Evolutionary conservation across 2,329 filamentous ascomycete genomes (phyloP).

Genomic region (Penicillium digitatum): DNA sequence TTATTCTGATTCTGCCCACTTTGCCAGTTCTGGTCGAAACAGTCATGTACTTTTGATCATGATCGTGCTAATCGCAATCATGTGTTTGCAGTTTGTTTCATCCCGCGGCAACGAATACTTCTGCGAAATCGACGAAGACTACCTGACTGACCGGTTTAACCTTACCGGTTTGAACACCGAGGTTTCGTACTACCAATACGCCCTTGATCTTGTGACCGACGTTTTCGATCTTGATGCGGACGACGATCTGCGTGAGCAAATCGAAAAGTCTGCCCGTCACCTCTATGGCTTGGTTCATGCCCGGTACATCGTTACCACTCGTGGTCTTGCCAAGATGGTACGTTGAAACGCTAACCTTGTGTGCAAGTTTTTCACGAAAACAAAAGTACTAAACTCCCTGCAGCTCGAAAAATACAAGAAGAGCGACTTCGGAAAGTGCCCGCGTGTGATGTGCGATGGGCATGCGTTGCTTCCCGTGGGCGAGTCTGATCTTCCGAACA

Average conservation of each 20-base stretch:
- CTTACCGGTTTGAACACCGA: slow-evolving; percentile 94
- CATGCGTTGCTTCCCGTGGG: slow-evolving; percentile 94
- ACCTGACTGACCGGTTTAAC: slow-evolving; percentile 97
- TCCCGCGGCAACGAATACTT: slow-evolving; percentile 98
- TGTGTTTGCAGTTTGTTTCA: slow-evolving; percentile 75
- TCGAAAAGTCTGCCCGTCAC: slow-evolving; percentile 94
- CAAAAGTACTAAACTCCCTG: slow-evolving; percentile 5
- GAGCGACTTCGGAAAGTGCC: slow-evolving; percentile 95
- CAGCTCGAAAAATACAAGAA: slow-evolving; percentile 99
- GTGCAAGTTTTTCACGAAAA: not conserved
- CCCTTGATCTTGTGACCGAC: slow-evolving; percentile 92
- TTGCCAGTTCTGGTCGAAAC: too few relatives aligned
- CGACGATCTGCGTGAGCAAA: slow-evolving; percentile 95
- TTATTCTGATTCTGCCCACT: too few relatives aligned
- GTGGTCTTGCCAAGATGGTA: slow-evolving; percentile 95
- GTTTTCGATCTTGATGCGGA: slow-evolving; percentile 98
- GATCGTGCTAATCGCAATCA: slow-evolving; percentile 9
- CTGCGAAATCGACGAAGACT: slow-evolving; percentile 99
- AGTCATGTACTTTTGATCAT: not conserved
- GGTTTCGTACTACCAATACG: slow-evolving; percentile 98
- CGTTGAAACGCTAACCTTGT: slow-evolving; percentile 21
- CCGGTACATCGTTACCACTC: slow-evolving; percentile 91
- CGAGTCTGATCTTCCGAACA: slow-evolving; percentile 80
- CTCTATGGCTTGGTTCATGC: slow-evolving; percentile 95
- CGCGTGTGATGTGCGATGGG: slow-evolving; percentile 88